Evolutionary conservation across 805 yeast genomes (phyloP).

Genomic region (Candida nemodendra): DNA sequence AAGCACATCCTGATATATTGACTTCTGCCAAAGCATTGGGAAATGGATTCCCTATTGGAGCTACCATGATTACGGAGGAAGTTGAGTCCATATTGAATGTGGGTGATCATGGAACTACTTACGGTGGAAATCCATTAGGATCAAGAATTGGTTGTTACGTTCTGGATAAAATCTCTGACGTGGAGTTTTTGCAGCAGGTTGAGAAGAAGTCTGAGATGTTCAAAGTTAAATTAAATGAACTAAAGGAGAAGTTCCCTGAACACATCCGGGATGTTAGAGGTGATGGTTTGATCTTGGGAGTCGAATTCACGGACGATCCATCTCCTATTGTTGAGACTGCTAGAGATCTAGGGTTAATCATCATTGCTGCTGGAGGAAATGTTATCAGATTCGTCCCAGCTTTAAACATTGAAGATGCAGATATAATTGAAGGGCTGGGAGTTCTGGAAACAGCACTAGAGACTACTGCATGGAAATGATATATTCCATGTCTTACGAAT

Average conservation of each 20-base stretch:
- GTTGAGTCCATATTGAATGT: conserved; percentile 72
- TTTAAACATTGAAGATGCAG: conserved; percentile 71
- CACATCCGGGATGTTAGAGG: conserved; percentile 76
- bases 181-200: conserved; percentile 61
- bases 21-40: conserved; percentile 97
- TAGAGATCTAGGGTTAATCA: conserved; percentile 74
- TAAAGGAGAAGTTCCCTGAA: conserved; percentile 57
- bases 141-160: conserved; percentile 79
- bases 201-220: conserved; percentile 58
- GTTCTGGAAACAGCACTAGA: conserved; percentile 60
- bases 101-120: conserved; percentile 98
- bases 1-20: conserved; percentile 90
- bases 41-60: conserved; percentile 95
- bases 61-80: conserved; percentile 80
- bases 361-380: conserved; percentile 90
- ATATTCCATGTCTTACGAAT: no score
- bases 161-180: conserved; percentile 60
- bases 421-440: conserved; percentile 66
- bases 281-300: conserved; percentile 81
- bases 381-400: conserved; percentile 93
- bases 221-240: conserved; percentile 44
- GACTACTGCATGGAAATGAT: conserved; percentile 23
- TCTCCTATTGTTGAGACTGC: conserved; percentile 61
- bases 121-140: conserved; percentile 95
- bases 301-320: conserved; percentile 72